Percentiles rank a stretch among this genome's conserved stretches.
These are phyloP conservation scores for Globisporangium uncinulatum DNA, from an alignment of 352 stramenopile genomes.

Conservation along the genomic window DNA sequence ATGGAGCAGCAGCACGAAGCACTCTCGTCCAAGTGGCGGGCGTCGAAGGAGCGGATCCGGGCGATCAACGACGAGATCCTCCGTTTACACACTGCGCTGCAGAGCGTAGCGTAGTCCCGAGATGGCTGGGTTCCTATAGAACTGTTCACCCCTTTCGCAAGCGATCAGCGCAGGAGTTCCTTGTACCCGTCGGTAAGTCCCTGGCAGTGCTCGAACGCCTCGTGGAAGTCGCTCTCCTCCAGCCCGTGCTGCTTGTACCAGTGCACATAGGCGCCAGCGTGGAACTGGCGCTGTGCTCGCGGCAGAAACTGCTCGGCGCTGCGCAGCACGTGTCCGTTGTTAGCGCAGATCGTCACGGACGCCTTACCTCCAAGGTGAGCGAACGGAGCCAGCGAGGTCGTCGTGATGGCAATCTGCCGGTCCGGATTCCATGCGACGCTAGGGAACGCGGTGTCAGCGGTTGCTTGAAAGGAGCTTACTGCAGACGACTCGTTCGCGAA, in stretches of 20 bases:
- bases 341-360: slow-evolving; percentile 20
- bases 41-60: slow-evolving; percentile 10
- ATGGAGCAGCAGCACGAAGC: slow-evolving; percentile 11
- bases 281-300: slow-evolving; percentile 26
- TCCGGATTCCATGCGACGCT: slow-evolving; percentile 10
- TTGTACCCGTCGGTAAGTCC: slow-evolving; percentile 22
- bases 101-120: neutral
- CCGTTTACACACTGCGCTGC: slow-evolving; percentile 4
- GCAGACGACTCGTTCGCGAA: neutral
- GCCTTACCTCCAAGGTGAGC: slow-evolving; percentile 6
- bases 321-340: slow-evolving; percentile 23
- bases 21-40: slow-evolving; percentile 5
- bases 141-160: neutral
- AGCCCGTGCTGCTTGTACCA: slow-evolving; percentile 43
- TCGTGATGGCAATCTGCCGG: neutral
- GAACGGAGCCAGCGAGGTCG: slow-evolving; percentile 18
- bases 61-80: slow-evolving; percentile 7
- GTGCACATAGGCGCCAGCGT: slow-evolving; percentile 30
- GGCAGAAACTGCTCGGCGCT: slow-evolving; percentile 28
- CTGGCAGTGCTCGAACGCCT: slow-evolving; percentile 23
- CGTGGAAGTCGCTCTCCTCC: slow-evolving; percentile 28
- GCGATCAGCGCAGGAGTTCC: slow-evolving; percentile 14
- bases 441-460: slow-evolving; percentile 7
- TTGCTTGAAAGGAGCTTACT: slow-evolving; percentile 1
- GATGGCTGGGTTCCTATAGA: too few relatives aligned